Evolutionary conservation across 768 basidiomycete species (phyloP).

Genomic region (Ramaria rubella): DNA sequence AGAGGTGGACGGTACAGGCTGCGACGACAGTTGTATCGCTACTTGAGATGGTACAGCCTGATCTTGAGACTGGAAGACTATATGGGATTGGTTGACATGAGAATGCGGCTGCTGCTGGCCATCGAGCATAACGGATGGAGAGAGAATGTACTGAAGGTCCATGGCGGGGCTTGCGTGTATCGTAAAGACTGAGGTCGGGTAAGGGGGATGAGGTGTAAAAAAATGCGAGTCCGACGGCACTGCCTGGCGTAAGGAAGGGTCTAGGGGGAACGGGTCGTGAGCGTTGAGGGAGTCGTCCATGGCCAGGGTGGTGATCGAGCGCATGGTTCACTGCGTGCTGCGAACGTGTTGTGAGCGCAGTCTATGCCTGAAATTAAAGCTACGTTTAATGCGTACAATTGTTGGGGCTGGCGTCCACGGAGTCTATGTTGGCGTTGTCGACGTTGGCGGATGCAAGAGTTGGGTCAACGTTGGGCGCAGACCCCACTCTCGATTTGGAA

Average conservation of each 20-base stretch:
- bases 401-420: not conserved
- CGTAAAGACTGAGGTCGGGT: not conserved
- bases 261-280: slow-evolving; percentile 3
- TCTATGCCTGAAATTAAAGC: not conserved
- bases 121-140: not conserved
- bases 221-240: not conserved
- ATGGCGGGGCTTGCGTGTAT: slow-evolving; percentile 1
- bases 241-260: not conserved
- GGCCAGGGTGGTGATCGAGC: slow-evolving; percentile 4
- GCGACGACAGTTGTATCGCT: not conserved
- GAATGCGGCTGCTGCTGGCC: not conserved
- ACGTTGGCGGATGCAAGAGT: too few species aligned
- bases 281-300: slow-evolving; percentile 3
- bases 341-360: slow-evolving; percentile 2
- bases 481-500: not conserved
- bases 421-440: not conserved
- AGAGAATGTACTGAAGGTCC: slow-evolving; percentile 9
- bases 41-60: not conserved
- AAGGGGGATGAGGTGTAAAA: not conserved
- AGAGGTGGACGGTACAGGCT: not conserved
- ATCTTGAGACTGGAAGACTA: not conserved
- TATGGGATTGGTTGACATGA: not conserved
- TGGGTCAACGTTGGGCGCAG: slow-evolving; percentile 1
- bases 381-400: not conserved
- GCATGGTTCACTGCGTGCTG: slow-evolving; percentile 7